Evolutionary conservation across 2,329 filamentous ascomycete species (phyloP), one percentile per base, ranked within the genome.

Genomic region (Verticillium dahliae): DNA sequence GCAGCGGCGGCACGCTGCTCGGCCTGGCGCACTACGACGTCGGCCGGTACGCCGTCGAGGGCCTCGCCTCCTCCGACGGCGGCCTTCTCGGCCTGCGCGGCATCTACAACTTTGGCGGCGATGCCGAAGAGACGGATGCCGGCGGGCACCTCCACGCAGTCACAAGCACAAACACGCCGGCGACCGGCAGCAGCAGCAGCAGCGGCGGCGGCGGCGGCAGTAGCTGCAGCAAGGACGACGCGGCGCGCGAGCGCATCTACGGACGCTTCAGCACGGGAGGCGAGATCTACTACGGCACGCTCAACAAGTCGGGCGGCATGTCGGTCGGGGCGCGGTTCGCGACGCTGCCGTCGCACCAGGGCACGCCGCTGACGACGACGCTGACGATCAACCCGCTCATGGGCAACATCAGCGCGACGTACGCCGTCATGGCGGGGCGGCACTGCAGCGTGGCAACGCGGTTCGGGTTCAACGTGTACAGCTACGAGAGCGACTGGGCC

Each of bases 401-500:
- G 86, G 95, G 95, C 18, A 96, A 91, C 71, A 82, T 99, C 63
- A 93, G 90, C 62, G 91, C 92, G 39, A 96, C 88, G 15, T 99
- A 99, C 73, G 91, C 95, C 0, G 91, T 98, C 57, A 90, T 91
- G 70, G 94, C 94, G 1, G 92, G 92, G 3, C 85, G 85, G 38
- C 87, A 92, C 69, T 85, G 96, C 67, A 90, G 92, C 11, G 83
- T 99, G 58, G 95, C 92, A 65, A 96, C 92, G 27, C 87, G 90
- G 58, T 94, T 98, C 77, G 92, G 96, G 71, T 99, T 99, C 77
- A 99, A 99, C 70, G 90, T 97, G 58, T 98, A 97, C 76, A 97
- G 92, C 72, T 99, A 97, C 78, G 95, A 99, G 78, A 97, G 92
- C 71, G 90, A 95, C 62, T 89, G 97, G 81, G 89, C 92, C 33